phyloP scores from a whole-genome alignment of 2,329 filamentous ascomycete species.

The Paecilomyces sp. region DNA sequence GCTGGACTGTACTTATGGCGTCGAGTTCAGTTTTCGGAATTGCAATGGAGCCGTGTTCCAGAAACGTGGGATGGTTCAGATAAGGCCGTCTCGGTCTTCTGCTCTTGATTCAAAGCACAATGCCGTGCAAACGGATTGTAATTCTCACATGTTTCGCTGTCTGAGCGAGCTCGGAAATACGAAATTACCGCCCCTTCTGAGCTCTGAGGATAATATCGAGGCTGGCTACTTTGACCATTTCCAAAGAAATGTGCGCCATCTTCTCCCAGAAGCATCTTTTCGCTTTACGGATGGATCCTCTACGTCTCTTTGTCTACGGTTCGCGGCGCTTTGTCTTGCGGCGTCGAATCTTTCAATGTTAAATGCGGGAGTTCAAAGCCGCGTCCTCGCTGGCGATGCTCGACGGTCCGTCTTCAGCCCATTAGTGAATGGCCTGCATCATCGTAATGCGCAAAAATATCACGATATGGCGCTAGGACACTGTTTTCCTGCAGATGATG shows the following conservation, averaged over 20 bases:
- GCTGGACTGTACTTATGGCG: slow-evolving; percentile 9
- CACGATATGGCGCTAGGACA: background rate
- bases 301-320: background rate
- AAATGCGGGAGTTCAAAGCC: background rate
- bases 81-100: background rate
- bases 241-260: slow-evolving; percentile 4
- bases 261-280: slow-evolving; percentile 2
- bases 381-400: background rate
- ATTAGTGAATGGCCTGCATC: background rate
- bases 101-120: background rate
- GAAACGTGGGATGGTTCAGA: background rate
- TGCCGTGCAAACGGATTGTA: background rate
- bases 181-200: background rate
- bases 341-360: background rate
- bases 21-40: slow-evolving; percentile 7
- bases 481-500: background rate
- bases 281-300: background rate
- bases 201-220: background rate
- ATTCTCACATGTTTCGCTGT: background rate
- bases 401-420: background rate
- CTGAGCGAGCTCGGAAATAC: background rate
- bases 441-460: background rate
- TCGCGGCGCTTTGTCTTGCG: background rate
- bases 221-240: slow-evolving; percentile 5
- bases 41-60: background rate